These are phyloP conservation scores for Sporormia fimetaria DNA, from an alignment of 495 filamentous ascomycete species.

Conservation along the genomic window DNA sequence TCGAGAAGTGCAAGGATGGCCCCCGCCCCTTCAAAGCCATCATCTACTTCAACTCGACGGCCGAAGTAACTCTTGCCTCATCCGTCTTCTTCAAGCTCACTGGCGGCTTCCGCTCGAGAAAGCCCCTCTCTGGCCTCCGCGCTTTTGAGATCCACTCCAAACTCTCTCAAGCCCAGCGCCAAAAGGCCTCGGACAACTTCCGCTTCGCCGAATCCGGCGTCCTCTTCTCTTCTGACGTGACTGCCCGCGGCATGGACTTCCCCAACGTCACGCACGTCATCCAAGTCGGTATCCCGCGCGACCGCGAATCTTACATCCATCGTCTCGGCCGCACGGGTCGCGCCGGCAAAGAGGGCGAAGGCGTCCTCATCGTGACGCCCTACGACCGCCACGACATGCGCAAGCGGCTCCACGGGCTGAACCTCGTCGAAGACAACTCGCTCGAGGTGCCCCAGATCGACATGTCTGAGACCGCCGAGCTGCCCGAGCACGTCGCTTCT, in stretches of 20 bases:
- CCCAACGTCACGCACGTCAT: constrained; percentile 85
- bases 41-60: constrained; percentile 73
- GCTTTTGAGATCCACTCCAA: constrained; percentile 68
- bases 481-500: constrained; percentile 31
- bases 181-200: constrained; percentile 60
- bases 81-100: constrained; percentile 48
- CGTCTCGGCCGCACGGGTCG: constrained; percentile 65
- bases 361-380: constrained; percentile 60
- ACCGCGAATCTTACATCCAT: constrained; percentile 77
- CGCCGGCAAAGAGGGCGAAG: constrained; percentile 67
- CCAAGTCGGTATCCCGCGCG: constrained; percentile 62
- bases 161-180: constrained; percentile 58
- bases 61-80: constrained; percentile 52
- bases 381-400: constrained; percentile 44
- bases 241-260: constrained; percentile 94
- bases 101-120: constrained; percentile 19
- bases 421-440: constrained; percentile 49
- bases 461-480: constrained; percentile 36
- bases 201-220: constrained; percentile 51
- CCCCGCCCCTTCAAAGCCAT: constrained; percentile 80
- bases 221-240: constrained; percentile 86
- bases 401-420: constrained; percentile 47
- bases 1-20: constrained; percentile 29
- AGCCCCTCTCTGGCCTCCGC: constrained; percentile 32
- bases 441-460: constrained; percentile 44